phyloP scores from a whole-genome alignment of 306 rosid genomes.

The Lathyrus sativus region DNA sequence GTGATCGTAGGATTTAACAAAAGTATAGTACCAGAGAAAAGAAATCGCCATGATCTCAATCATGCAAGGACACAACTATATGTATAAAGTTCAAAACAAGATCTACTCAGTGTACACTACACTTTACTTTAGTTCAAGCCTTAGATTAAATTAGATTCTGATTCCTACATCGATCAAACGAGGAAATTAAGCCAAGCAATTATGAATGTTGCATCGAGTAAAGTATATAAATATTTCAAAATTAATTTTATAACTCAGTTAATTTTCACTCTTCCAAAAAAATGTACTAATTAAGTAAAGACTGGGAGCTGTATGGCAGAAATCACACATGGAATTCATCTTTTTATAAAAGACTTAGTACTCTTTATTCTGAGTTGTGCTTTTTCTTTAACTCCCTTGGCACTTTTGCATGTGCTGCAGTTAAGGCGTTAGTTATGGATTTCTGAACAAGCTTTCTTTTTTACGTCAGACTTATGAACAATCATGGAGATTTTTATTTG shows the following conservation, averaged over 20 bases:
- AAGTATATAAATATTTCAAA: too few relatives aligned
- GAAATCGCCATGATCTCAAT: too few relatives aligned
- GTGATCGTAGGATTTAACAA: too few relatives aligned
- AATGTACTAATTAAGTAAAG: too few relatives aligned
- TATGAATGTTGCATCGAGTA: background rate
- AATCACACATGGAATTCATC: conserved; percentile 23
- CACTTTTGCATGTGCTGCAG: conserved; percentile 44
- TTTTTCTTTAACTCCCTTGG: background rate
- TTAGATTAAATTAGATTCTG: background rate
- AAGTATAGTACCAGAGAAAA: too few relatives aligned
- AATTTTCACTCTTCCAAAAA: too few relatives aligned
- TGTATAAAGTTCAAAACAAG: conserved; percentile 13
- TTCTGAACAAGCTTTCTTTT: background rate
- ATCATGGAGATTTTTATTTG: background rate
- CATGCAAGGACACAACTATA: too few relatives aligned
- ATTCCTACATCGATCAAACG: conserved; percentile 4
- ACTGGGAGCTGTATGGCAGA: background rate
- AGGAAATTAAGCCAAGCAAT: background rate
- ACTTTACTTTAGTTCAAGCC: conserved; percentile 35
- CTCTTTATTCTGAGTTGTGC: conserved; percentile 28
- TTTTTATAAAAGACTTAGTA: conserved; percentile 17
- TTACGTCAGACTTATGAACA: background rate
- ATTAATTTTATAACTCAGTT: too few relatives aligned
- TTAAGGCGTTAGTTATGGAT: background rate
- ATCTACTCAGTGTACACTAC: background rate